Percentiles rank a stretch among this genome's conserved stretches.
These are phyloP conservation scores for Paracorniculantispora psalliotae DNA, from an alignment of 2,329 filamentous ascomycete species.

Conservation along the genomic window DNA sequence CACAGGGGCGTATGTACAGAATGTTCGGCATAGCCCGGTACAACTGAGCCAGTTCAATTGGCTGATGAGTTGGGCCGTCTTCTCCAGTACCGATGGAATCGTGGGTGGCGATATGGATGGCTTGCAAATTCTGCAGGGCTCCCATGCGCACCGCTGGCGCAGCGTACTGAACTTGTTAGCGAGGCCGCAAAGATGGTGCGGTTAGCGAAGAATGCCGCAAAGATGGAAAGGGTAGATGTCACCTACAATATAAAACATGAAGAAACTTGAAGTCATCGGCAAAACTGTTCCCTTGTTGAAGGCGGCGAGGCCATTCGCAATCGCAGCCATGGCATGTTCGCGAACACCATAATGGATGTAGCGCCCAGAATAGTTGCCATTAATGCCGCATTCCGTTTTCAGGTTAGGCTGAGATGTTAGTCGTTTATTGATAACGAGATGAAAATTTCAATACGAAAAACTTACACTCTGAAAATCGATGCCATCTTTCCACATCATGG, in stretches of 20 bases:
- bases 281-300: conserved; percentile 51
- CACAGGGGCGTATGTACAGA: conserved; percentile 54
- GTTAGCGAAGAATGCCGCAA: too few relatives aligned
- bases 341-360: conserved; percentile 58
- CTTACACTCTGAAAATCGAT: conserved; percentile 43
- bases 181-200: too few relatives aligned
- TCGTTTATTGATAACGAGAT: not conserved
- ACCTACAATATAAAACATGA: conserved; percentile 53
- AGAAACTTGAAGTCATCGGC: conserved; percentile 54
- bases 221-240: accelerated
- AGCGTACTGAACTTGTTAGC: conserved; percentile 34
- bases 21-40: conserved; percentile 61
- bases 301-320: conserved; percentile 55
- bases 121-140: conserved; percentile 48
- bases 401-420: conserved; percentile 26
- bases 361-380: conserved; percentile 49
- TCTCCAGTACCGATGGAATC: conserved; percentile 56
- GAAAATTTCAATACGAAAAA: conserved; percentile 1
- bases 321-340: conserved; percentile 56
- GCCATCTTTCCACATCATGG: conserved; percentile 52
- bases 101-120: conserved; percentile 58
- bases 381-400: conserved; percentile 41
- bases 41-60: conserved; percentile 50
- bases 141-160: conserved; percentile 58
- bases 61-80: conserved; percentile 59